Base-by-base conservation (phyloP, 2,329 filamentous ascomycete species). In the Exophiala aquamarina region DNA sequence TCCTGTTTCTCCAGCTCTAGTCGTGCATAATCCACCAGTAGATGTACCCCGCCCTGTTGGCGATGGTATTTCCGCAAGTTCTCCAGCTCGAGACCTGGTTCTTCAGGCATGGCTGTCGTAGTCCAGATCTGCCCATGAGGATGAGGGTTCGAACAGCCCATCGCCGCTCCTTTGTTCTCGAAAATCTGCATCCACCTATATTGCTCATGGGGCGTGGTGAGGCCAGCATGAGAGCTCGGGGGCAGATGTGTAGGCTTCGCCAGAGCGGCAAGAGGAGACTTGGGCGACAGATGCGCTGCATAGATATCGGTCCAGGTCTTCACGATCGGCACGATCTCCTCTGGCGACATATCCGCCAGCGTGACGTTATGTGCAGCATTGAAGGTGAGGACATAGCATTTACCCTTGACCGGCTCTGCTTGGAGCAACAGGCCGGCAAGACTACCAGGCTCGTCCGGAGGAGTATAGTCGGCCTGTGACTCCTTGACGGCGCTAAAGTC, bases 121-220 rank as follows among this genome's bases (percentile, higher is more conserved):
- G 89, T 93, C 93, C 93, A 98, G 54, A 96, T 78, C 68, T 98
- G 93, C 49, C 93, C 92, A 70, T 98, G 93, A 1, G 93, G 93
- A 67, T 98, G 93, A 1, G 93, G 93, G 67, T 98, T 98, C 1
- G 92, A 97, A 74, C 93, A 98, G 41, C 93, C 93, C 93, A 98
- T 98, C 9, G 92, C 89, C 1, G 87, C 83, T 41, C 93, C 93
- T 71, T 98, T 98, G 75, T 98, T 98, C 72, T 98, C 93, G 55
- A 98, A 98, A 56, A 98, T 97, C 66, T 98, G 93, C 91, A 98
- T 96, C 71, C 95, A 97, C 44, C 87, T 82, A 61, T 95, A 89
- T 69, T 95, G 89, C 43, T 87, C 79, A 41, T 77, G 82, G 3
- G 89, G 85, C 20, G 71, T 70, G 6, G 70, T 58, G 14, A 78